Conservation (phyloP, 169 alveolate genomes). For the Eimeria falciformis region DNA sequence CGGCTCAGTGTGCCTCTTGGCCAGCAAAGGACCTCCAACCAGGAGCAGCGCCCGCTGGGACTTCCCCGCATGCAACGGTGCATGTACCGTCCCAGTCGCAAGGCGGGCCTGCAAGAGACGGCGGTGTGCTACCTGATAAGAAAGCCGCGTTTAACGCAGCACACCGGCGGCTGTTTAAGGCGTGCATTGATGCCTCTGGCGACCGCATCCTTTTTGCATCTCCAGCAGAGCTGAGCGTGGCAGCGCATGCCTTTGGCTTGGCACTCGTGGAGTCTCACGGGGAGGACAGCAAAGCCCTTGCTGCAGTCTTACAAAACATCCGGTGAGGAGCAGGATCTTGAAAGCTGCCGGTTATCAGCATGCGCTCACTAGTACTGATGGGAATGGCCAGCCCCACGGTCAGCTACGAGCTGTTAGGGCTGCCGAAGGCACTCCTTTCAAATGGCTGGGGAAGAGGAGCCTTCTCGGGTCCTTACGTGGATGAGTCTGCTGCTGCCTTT, state of each 20-base stretch:
- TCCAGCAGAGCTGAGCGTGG: slow-evolving; percentile 25
- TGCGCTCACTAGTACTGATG: too few species aligned
- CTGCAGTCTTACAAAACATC: neutral
- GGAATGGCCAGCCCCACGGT: too few species aligned
- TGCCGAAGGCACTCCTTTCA: too few species aligned
- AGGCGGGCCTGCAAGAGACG: too few species aligned
- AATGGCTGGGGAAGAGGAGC: too few species aligned
- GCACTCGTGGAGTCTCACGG: slow-evolving; percentile 52
- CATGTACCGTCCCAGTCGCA: too few species aligned
- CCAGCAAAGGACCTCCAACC: neutral
- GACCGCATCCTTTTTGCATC: slow-evolving; percentile 12
- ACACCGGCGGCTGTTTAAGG: slow-evolving; percentile 19
- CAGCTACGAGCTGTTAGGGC: too few species aligned
- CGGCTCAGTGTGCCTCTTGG: slow-evolving; percentile 3
- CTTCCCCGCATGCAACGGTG: neutral
- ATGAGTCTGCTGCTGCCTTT: neutral
- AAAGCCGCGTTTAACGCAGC: neutral
- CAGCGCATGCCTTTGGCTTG: slow-evolving; percentile 37
- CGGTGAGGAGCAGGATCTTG: slow-evolving; percentile 20
- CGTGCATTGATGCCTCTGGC: neutral
- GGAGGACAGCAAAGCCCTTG: neutral
- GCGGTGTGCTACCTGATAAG: neutral
- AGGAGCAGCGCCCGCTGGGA: neutral
- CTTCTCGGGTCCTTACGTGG: too few species aligned
- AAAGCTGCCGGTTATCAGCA: too few species aligned